Conservation (phyloP, 495 filamentous ascomycete species). For the Penicillium diatomitis region DNA sequence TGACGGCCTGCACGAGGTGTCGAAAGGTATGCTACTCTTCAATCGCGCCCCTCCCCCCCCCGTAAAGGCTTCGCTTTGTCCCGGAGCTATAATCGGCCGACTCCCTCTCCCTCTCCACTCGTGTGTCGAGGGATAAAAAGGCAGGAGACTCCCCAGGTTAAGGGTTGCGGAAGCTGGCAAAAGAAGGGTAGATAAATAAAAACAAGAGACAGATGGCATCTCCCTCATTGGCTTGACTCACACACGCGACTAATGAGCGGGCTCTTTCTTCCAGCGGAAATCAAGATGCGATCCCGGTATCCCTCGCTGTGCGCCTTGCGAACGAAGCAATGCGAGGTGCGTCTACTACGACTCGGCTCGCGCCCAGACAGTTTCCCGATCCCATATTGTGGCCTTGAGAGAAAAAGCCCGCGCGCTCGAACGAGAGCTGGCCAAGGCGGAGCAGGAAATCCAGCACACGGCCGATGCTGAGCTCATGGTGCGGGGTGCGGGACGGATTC, state of each 20-base stretch:
- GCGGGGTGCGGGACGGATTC: slow-evolving; percentile 71
- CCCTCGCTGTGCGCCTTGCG: slow-evolving; percentile 85
- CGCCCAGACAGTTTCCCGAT: slow-evolving; percentile 65
- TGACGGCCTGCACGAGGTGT: slow-evolving; percentile 82
- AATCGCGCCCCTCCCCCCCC: too few species aligned
- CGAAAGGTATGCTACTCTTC: slow-evolving; percentile 54
- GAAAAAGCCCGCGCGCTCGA: slow-evolving; percentile 72
- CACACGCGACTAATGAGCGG: neutral
- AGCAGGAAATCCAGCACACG: slow-evolving; percentile 56
- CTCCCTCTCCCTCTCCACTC: neutral
- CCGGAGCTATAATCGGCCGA: too few species aligned
- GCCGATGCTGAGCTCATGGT: slow-evolving; percentile 72
- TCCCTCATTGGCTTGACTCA: too few species aligned
- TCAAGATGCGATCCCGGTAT: slow-evolving; percentile 87
- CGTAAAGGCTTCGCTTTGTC: too few species aligned
- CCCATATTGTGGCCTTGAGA: slow-evolving; percentile 81
- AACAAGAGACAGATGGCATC: neutral
- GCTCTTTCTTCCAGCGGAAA: slow-evolving; percentile 55
- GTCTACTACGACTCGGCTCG: slow-evolving; percentile 88
- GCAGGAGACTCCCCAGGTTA: neutral
- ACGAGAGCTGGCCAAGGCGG: slow-evolving; percentile 53
- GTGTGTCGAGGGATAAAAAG: too few species aligned
- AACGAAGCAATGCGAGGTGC: slow-evolving; percentile 77
- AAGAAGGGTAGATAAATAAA: neutral
- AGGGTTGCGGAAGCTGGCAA: neutral